Evolutionary conservation across 495 filamentous ascomycete species (phyloP).

Genomic region (Penicillium tannophilum): DNA sequence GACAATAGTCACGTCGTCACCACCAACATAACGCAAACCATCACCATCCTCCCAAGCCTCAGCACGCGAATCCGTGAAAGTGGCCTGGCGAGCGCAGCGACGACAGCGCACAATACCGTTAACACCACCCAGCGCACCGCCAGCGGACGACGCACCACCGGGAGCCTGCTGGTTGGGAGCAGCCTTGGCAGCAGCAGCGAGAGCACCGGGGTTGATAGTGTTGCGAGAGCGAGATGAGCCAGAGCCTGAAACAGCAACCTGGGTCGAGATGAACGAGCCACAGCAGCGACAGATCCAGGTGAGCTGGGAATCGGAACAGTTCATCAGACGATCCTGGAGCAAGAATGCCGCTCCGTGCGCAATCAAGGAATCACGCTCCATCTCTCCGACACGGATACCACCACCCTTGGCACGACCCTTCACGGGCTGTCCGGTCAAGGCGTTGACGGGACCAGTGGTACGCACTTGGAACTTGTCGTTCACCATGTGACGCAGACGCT

Average conservation of each 20-base stretch:
- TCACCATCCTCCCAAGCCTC: constrained; percentile 91
- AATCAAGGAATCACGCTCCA: constrained; percentile 94
- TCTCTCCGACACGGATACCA: constrained; percentile 98
- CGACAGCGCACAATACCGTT: constrained; percentile 80
- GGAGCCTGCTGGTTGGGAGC: constrained; percentile 33
- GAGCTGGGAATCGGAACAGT: constrained; percentile 88
- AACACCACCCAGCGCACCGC: constrained; percentile 42
- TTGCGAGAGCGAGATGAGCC: constrained; percentile 29
- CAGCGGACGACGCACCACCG: constrained; percentile 15
- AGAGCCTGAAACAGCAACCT: constrained; percentile 62
- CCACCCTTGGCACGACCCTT: constrained; percentile 95
- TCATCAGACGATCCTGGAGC: constrained; percentile 91
- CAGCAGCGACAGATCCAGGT: constrained; percentile 87
- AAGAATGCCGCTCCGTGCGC: constrained; percentile 95
- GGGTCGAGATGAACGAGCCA: constrained; percentile 83
- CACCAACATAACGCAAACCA: constrained; percentile 78
- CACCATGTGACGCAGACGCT: constrained; percentile 97
- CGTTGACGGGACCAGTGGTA: constrained; percentile 88
- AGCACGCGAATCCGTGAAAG: constrained; percentile 61
- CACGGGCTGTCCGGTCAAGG: constrained; percentile 91
- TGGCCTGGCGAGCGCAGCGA: constrained; percentile 72
- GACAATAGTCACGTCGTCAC: constrained; percentile 86
- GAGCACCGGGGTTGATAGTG: constrained; percentile 32
- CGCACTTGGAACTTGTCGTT: constrained; percentile 99
- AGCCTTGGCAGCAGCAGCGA: constrained; percentile 37